Evolutionary conservation across 108 stramenopile species (phyloP).

Genomic region (Nannochloropsis salina): DNA sequence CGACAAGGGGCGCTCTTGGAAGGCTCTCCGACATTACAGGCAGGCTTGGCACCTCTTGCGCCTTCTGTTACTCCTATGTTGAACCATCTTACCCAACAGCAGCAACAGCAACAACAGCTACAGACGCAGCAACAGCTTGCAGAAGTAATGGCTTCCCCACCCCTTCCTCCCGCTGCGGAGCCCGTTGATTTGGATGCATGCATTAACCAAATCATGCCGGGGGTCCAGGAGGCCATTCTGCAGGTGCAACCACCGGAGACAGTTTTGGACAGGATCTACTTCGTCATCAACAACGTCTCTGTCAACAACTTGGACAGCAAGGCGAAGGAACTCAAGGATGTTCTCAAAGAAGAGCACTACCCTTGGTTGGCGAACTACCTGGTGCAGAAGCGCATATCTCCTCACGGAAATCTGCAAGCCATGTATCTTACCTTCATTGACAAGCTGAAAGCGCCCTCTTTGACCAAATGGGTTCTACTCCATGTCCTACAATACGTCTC

Average conservation of each 20-base stretch:
- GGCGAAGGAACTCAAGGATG: slow-evolving; percentile 68
- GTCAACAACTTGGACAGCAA: slow-evolving; percentile 82
- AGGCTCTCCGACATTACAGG: background rate
- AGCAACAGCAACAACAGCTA: slow-evolving; percentile 9
- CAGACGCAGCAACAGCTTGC: slow-evolving; percentile 19
- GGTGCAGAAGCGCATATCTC: slow-evolving; percentile 93
- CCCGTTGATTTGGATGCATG: slow-evolving; percentile 21
- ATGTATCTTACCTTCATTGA: slow-evolving; percentile 86
- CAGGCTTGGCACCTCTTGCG: background rate
- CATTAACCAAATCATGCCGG: slow-evolving; percentile 42
- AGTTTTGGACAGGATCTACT: slow-evolving; percentile 84
- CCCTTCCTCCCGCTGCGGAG: background rate
- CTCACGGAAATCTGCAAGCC: slow-evolving; percentile 93
- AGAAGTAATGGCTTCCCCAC: background rate
- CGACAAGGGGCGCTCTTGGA: background rate
- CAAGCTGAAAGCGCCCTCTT: slow-evolving; percentile 78
- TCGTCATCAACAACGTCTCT: slow-evolving; percentile 95
- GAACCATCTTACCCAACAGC: slow-evolving; percentile 8
- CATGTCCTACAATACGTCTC: slow-evolving; percentile 88
- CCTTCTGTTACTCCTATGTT: background rate
- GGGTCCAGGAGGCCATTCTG: slow-evolving; percentile 60
- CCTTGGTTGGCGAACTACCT: slow-evolving; percentile 95
- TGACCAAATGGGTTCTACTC: slow-evolving; percentile 76
- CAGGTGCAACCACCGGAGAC: slow-evolving; percentile 72
- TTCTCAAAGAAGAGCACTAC: slow-evolving; percentile 65